phyloP scores from a whole-genome alignment of 2,329 filamentous ascomycete species.

The Acarospora socialis region DNA sequence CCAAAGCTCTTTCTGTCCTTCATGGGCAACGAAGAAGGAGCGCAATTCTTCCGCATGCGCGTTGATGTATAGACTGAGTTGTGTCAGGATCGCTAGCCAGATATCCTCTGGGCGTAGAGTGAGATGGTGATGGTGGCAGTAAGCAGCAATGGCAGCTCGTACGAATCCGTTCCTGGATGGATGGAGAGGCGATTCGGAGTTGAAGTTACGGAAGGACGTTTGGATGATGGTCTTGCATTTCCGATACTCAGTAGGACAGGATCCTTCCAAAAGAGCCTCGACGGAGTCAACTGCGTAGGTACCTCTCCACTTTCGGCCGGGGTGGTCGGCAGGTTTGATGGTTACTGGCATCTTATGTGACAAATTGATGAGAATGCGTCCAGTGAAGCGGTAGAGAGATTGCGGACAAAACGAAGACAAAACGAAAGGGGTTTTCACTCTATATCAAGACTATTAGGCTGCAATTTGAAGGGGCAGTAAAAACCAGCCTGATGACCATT shows the following conservation, averaged over 20 bases:
- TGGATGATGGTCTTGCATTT: conserved; percentile 15
- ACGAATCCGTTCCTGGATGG: conserved; percentile 29
- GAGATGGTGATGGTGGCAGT: conserved; percentile 34
- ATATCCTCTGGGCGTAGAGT: conserved; percentile 38
- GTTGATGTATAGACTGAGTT: conserved; percentile 35
- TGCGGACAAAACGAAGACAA: no score
- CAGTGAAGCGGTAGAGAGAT: no score
- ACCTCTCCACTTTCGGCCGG: conserved; percentile 1
- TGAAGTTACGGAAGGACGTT: conserved; percentile 16
- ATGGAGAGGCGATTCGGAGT: conserved; percentile 11
- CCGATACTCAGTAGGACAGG: conserved; percentile 5
- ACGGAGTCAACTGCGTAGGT: conserved; percentile 1
- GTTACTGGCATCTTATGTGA: conserved; percentile 14
- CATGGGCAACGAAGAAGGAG: conserved; percentile 28
- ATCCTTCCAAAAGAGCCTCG: conserved; percentile 5
- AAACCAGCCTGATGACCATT: no score
- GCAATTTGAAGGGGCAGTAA: no score
- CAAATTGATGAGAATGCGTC: no score
- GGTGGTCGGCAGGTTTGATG: conserved; percentile 12
- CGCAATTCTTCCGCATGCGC: conserved; percentile 32
- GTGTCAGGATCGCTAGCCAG: conserved; percentile 38
- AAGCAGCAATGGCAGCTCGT: conserved; percentile 32
- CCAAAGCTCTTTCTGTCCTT: conserved; percentile 26
- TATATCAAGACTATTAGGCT: no score
- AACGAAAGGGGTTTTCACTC: no score